Evolutionary conservation across 108 stramenopile genomes (phyloP).

Genomic region (Mediolabrus comicus): DNA sequence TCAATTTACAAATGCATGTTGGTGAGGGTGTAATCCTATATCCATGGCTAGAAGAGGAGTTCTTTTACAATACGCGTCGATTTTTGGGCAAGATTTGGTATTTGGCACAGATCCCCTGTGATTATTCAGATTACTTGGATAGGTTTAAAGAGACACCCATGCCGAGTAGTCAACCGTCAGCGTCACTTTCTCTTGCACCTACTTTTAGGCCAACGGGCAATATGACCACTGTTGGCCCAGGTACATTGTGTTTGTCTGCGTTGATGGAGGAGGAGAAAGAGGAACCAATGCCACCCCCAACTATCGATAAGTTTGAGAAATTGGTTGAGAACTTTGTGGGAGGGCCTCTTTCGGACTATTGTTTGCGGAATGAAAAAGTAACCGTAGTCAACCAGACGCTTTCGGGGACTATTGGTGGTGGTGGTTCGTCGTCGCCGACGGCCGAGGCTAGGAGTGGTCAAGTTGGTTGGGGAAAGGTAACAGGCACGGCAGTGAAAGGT

Average conservation of each 20-base stretch:
- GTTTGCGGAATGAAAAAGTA: background rate
- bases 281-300: too few species aligned
- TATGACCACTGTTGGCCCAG: too few species aligned
- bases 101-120: background rate
- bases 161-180: too few species aligned
- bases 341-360: background rate
- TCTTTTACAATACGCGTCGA: conserved; percentile 2
- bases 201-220: too few species aligned
- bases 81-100: conserved; percentile 19
- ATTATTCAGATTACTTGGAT: background rate
- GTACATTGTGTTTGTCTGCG: too few species aligned
- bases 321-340: background rate
- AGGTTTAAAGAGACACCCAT: background rate
- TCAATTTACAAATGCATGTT: conserved; percentile 3
- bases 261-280: too few species aligned
- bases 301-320: background rate
- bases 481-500: too few species aligned
- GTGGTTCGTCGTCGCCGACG: too few species aligned
- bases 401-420: too few species aligned
- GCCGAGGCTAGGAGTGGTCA: too few species aligned
- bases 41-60: conserved; percentile 5
- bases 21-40: conserved; percentile 3
- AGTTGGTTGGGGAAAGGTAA: too few species aligned
- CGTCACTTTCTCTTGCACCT: too few species aligned
- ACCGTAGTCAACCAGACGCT: background rate